phyloP scores from a whole-genome alignment of 139 green algal genomes.

The Chlamydomonas incerta region DNA sequence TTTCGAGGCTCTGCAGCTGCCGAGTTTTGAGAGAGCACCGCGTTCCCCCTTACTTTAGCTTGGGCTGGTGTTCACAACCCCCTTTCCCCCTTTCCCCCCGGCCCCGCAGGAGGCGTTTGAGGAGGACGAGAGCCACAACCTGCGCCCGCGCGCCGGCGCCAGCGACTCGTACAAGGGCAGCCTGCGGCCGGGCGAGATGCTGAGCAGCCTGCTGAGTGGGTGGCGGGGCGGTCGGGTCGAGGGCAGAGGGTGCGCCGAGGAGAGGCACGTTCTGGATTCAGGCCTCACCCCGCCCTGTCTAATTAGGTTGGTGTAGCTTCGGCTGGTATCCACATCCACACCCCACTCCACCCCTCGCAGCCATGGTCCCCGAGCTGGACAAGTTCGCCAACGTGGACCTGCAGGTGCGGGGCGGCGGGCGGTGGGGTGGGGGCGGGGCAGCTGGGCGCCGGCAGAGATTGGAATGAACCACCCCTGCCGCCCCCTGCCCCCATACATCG shows the following conservation, averaged over 20 bases:
- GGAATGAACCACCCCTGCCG: background rate
- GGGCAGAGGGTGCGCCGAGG: too few relatives aligned
- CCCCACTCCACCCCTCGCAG: constrained; percentile 2
- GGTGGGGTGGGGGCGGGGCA: background rate
- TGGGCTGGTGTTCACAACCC: too few relatives aligned
- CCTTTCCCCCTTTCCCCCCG: too few relatives aligned
- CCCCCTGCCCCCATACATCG: background rate
- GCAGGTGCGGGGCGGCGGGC: constrained; percentile 46
- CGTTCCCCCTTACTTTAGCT: too few relatives aligned
- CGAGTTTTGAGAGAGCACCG: too few relatives aligned
- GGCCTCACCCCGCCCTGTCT: too few relatives aligned
- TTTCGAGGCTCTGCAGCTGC: too few relatives aligned
- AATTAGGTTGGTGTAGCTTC: too few relatives aligned
- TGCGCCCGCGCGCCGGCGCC: background rate
- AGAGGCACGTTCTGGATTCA: too few relatives aligned
- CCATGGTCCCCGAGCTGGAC: constrained; percentile 85
- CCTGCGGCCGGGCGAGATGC: constrained; percentile 64
- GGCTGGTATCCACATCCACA: background rate
- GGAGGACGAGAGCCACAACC: constrained; percentile 35
- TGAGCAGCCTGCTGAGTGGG: constrained; percentile 59
- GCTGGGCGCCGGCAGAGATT: too few relatives aligned
- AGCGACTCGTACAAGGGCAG: constrained; percentile 26
- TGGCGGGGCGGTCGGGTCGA: too few relatives aligned
- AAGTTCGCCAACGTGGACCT: constrained; percentile 85
- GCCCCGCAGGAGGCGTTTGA: constrained; percentile 31